Base-by-base conservation (phyloP, 768 basidiomycete species). In the Podaxis sp. region DNA sequence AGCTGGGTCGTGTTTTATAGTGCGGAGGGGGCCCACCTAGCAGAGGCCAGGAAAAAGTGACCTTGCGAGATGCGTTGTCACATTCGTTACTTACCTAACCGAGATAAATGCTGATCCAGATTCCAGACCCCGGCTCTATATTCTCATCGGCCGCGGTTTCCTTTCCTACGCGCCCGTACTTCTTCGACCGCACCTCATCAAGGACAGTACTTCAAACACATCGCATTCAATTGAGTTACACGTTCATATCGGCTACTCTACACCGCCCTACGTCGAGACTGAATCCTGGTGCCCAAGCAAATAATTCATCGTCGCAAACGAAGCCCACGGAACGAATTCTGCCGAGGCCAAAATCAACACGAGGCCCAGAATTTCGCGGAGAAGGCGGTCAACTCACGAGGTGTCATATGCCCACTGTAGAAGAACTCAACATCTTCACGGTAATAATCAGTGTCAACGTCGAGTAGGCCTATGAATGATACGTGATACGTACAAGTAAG, bases 271-370 rank as follows among this genome's bases (percentile, higher is more conserved):
- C 17, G 61, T 63, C 51, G 61, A 63, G 33, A 63, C 61, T 5
- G 61, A 57, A 19, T 57, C 61, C 24, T 63, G 61, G 24, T 57
- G 44, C 4, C 89, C 88, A 82, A 90, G 77, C 65, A 90, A 68
- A 67, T 80, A 88, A 65, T 85, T 75, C 87, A 90, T 87, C 63
- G 79, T 84, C 68, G 88, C 86, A 74, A 87, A 86, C 0, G 86
- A 80, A 57, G 89, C 87, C 87, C 87, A 63, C 38, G 22, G 36
- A 22, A 62, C 57, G 38, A 38, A 63, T 66, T 19, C 48, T 53
- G 38, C 26, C 52, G 30, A n/a, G 26, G 24, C 28, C 54, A 52
- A 40, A 0, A 19, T 9, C 51, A 53, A 15, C 11, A 46, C 8
- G 46, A 13, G 26, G 52, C 19, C 15, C 4, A 87, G 88, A 2